Evolutionary conservation across 1,139 yeast genomes (phyloP).

Genomic region (Blastobotrys indianensis): DNA sequence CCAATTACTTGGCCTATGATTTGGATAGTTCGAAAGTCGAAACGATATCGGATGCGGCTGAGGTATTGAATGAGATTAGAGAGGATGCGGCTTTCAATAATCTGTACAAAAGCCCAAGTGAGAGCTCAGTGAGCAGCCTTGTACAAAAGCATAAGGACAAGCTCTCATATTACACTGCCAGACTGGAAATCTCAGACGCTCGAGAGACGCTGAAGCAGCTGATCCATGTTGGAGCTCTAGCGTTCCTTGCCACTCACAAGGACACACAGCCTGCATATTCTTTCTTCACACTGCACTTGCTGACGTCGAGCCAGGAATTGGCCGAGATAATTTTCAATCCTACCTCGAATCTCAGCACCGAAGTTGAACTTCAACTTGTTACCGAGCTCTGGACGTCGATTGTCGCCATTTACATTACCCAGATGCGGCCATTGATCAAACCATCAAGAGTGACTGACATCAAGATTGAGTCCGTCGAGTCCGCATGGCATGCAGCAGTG

Average conservation of each 20-base stretch:
- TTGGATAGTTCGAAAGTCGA: background rate
- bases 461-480: conserved; percentile 13
- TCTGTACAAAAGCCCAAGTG: conserved; percentile 10
- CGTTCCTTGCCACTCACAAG: conserved; percentile 25
- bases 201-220: conserved; percentile 19
- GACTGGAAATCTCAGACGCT: conserved; percentile 18
- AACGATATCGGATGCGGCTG: conserved; percentile 14
- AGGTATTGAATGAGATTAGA: conserved; percentile 20
- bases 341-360: conserved; percentile 18
- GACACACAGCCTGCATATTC: conserved; percentile 23
- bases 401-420: conserved; percentile 22
- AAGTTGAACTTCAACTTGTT: conserved; percentile 15
- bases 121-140: conserved; percentile 7
- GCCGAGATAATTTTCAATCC: conserved; percentile 23
- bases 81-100: conserved; percentile 20
- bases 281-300: conserved; percentile 29
- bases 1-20: conserved; percentile 3
- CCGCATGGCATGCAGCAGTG: conserved; percentile 21
- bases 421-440: conserved; percentile 23
- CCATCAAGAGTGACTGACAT: conserved; percentile 14
- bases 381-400: conserved; percentile 21
- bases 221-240: conserved; percentile 20
- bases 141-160: conserved; percentile 13
- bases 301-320: conserved; percentile 30
- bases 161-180: conserved; percentile 18